These are phyloP conservation scores for Penicillium hordei DNA, from an alignment of 2,329 filamentous ascomycete species.

Conservation along the genomic window DNA sequence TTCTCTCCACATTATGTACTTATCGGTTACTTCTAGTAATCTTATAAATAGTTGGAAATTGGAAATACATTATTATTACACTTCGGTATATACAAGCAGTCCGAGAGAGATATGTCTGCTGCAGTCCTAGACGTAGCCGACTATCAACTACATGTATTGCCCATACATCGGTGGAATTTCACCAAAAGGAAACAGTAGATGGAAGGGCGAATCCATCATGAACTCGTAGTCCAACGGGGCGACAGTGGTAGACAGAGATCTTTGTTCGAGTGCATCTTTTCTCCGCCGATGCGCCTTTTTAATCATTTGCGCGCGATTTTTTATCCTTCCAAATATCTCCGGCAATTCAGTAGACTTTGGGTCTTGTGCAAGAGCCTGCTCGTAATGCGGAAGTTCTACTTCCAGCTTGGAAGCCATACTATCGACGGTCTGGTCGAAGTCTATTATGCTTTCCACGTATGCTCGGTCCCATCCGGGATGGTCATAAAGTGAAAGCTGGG, in stretches of 20 bases:
- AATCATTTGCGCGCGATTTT: conserved; percentile 5
- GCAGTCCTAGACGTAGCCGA: not conserved
- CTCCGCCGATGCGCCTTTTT: conserved; percentile 16
- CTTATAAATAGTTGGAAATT: too few species aligned
- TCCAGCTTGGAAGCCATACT: conserved; percentile 18
- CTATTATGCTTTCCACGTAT: conserved; percentile 23
- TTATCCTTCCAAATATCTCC: conserved; percentile 15
- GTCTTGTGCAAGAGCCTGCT: not conserved
- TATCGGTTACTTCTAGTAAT: not conserved
- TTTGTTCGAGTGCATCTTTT: conserved; percentile 10
- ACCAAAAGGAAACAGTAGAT: conserved; percentile 14
- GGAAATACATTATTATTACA: not conserved
- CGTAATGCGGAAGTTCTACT: conserved; percentile 7
- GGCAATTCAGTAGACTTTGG: conserved; percentile 1
- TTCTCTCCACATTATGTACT: conserved; percentile 9
- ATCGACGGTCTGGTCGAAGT: conserved; percentile 23
- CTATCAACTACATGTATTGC: not conserved
- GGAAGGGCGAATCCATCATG: conserved; percentile 14
- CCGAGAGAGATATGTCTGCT: not conserved
- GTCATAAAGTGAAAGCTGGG: conserved; percentile 27
- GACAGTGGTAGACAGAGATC: not conserved
- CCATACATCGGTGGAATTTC: conserved; percentile 1
- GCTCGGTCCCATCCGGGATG: conserved; percentile 26
- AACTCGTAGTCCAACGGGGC: conserved; percentile 9
- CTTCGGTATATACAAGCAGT: not conserved